Conservation (phyloP, 805 yeast genomes). For the Vanderwaltozyma verrucispora region DNA sequence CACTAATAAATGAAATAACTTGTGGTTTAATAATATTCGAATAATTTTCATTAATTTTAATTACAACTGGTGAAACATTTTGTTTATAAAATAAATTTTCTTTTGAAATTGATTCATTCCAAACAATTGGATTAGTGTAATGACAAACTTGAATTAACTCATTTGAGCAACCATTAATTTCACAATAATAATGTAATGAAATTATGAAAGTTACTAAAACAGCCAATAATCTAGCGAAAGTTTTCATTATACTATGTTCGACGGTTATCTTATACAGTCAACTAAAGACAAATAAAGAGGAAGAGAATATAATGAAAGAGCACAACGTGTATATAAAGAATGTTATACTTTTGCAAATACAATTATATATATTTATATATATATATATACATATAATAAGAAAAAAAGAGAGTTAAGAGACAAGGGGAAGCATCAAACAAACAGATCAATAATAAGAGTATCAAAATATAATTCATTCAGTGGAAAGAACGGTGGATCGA, state of each 20-base stretch:
- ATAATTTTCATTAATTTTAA: constrained; percentile 3
- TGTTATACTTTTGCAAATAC: too few species aligned
- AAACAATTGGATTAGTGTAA: constrained; percentile 12
- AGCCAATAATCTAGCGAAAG: constrained; percentile 7
- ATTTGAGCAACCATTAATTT: constrained; percentile 10
- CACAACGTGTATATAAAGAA: too few species aligned
- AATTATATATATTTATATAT: too few species aligned
- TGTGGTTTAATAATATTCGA: constrained; percentile 3
- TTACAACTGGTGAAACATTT: constrained; percentile 9
- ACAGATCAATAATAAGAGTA: too few species aligned
- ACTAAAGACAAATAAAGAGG: too few species aligned
- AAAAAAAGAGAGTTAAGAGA: too few species aligned
- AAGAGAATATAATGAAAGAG: too few species aligned
- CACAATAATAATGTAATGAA: constrained; percentile 15
- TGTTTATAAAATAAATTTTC: constrained; percentile 9
- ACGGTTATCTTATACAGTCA: too few species aligned
- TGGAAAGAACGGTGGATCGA: too few species aligned
- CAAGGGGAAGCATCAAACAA: too few species aligned
- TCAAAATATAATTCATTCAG: too few species aligned
- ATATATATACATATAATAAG: too few species aligned
- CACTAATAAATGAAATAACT: background rate
- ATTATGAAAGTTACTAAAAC: constrained; percentile 7
- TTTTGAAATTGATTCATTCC: constrained; percentile 10
- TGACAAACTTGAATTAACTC: constrained; percentile 12
- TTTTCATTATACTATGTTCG: constrained; percentile 14